Evolutionary conservation across 805 yeast species (phyloP).

Genomic region (Spathaspora passalidarum): DNA sequence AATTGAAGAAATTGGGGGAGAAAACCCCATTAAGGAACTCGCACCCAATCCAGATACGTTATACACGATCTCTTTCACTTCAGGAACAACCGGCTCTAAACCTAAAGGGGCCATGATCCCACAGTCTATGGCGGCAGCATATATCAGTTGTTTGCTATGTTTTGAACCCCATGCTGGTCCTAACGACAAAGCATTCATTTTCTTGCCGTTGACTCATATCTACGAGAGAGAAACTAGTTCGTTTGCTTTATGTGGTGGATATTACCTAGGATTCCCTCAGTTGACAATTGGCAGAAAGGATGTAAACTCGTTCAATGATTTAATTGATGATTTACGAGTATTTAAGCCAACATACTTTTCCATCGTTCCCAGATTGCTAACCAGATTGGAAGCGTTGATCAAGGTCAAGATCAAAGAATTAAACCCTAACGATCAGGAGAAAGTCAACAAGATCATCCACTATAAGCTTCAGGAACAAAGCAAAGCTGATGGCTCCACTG

Average conservation of each 20-base stretch:
- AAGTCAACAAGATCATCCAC: conserved; percentile 17
- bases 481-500: conserved; percentile 34
- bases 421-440: conserved; percentile 7
- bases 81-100: conserved; percentile 65
- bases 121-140: conserved; percentile 18
- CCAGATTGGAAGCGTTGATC: conserved; percentile 34
- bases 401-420: conserved; percentile 13
- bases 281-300: conserved; percentile 12
- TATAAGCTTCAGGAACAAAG: conserved; percentile 24
- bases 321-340: conserved; percentile 28
- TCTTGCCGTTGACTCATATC: conserved; percentile 41
- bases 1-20: conserved; percentile 38
- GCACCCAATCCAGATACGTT: conserved; percentile 32
- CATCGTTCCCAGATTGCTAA: conserved; percentile 31
- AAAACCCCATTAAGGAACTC: conserved; percentile 20
- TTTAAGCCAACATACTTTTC: conserved; percentile 27
- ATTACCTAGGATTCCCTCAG: conserved; percentile 30
- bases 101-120: conserved; percentile 72
- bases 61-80: conserved; percentile 45
- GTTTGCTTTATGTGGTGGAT: conserved; percentile 20
- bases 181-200: conserved; percentile 15
- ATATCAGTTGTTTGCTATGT: conserved; percentile 10
- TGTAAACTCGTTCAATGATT: conserved; percentile 18
- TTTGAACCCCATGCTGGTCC: conserved; percentile 7
- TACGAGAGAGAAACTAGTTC: conserved; percentile 28